Evolutionary conservation across 148 eudicot species (phyloP).

Genomic region (Beta vulgaris): DNA sequence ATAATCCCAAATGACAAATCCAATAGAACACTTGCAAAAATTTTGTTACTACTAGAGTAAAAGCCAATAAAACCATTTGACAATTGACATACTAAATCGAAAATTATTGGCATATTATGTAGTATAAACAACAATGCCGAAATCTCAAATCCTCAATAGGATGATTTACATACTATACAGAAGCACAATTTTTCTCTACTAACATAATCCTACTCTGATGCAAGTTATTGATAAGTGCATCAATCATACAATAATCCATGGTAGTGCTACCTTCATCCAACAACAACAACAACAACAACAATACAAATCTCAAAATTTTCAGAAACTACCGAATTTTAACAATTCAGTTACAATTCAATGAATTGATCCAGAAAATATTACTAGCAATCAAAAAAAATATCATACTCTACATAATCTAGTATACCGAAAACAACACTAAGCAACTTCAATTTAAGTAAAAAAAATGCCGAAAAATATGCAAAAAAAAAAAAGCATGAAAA

Average conservation of each 20-base stretch:
- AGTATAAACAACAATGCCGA: too few species aligned
- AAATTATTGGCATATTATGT: too few species aligned
- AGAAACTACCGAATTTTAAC: too few species aligned
- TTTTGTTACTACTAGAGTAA: neutral
- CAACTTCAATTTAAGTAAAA: too few species aligned
- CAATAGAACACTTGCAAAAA: neutral
- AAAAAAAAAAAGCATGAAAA: too few species aligned
- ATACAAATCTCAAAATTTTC: neutral
- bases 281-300: neutral
- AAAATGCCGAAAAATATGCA: neutral
- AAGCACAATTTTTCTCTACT: neutral
- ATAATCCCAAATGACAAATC: neutral
- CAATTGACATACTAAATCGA: neutral
- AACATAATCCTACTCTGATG: neutral
- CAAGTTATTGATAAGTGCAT: neutral
- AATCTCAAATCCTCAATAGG: too few species aligned
- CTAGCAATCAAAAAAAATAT: neutral
- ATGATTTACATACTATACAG: too few species aligned
- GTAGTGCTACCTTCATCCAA: neutral
- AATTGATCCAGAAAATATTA: neutral
- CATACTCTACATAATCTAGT: neutral
- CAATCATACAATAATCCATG: neutral
- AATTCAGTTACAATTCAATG: neutral
- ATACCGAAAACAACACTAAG: neutral
- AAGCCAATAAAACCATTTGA: neutral